Evolutionary conservation across 345 rosid genomes (phyloP), one percentile per base, ranked within the genome.

Genomic region (Microthlaspi erraticum): DNA sequence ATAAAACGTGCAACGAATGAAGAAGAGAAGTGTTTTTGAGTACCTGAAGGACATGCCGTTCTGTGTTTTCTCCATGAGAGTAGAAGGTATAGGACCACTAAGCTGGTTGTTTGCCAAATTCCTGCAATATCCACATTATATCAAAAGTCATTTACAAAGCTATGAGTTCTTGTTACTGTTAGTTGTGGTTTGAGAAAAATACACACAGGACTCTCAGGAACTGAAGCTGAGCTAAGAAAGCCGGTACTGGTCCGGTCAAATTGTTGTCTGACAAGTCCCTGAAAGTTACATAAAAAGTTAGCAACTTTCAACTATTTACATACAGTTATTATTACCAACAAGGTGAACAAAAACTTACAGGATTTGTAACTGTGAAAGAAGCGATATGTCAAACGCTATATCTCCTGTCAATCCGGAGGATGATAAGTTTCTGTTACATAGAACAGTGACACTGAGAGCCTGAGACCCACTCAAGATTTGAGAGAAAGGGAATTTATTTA

Each of bases 221-320:
- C 41, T 68, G 65, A 44, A 86, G 74, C 39, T 46, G 32, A 14
- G 76, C 52, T 4, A 87, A 69, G 70, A 85, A 83, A 1, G 75
- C 63, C 0, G 88, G 89, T 51, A 85, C 60, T 9, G 64, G 32
- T 62, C 92, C 89, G 6, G 61, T 60, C 71, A 87, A 75, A 41
- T 50, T 77, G 73, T 84, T 83, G 65, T 78, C 76, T 2, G 86
- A 83, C 29, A 84, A 71, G 76, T 86, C 91, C 74, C 88, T 84
- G 74, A 10, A 60, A 51, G n/a, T 10, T 6, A n/a, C 3, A 11
- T 64, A 50, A 57, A 19, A 41, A 5, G 10, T 61, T 4, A 70
- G 53, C 29, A 5, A 39, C 0, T 49, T 10, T 10, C 36, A n/a
- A 39, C 36, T n/a, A 31, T 5, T 58, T 20, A 26, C 29, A 23